These are phyloP conservation scores for Pythium chondricola DNA, from an alignment of 352 stramenopile genomes.

Conservation along the genomic window DNA sequence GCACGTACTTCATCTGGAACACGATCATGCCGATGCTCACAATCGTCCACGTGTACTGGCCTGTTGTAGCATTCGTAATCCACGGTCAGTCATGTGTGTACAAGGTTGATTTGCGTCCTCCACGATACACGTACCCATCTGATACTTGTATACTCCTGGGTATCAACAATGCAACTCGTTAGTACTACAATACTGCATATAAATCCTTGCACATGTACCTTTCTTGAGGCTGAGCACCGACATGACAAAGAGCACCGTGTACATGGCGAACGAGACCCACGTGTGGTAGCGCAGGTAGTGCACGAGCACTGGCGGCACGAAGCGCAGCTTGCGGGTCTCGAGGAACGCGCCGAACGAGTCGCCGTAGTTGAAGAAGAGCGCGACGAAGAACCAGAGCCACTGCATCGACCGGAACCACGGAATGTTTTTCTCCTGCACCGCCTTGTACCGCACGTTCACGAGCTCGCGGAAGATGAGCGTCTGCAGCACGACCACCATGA, in stretches of 20 bases:
- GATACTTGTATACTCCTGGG: conserved; percentile 93
- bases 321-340: conserved; percentile 80
- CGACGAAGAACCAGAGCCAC: conserved; percentile 96
- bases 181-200: too few species aligned
- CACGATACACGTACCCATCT: conserved; percentile 79
- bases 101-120: too few species aligned
- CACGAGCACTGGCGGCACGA: conserved; percentile 65
- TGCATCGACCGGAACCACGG: conserved; percentile 96
- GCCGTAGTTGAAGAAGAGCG: conserved; percentile 96
- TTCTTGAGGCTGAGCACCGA: conserved; percentile 93
- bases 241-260: conserved; percentile 94
- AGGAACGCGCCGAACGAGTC: conserved; percentile 83
- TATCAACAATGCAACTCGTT: too few species aligned
- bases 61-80: too few species aligned
- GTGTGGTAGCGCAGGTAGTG: conserved; percentile 89
- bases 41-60: conserved; percentile 96
- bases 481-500: conserved; percentile 83
- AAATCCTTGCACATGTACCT: too few species aligned
- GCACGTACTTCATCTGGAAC: conserved; percentile 96
- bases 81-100: too few species aligned
- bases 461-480: conserved; percentile 95
- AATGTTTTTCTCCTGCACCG: conserved; percentile 92
- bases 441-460: conserved; percentile 96
- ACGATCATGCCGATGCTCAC: conserved; percentile 93
- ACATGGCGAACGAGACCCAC: conserved; percentile 92